phyloP scores from a whole-genome alignment of 1,284 basidiomycete species.

The Baeospora myosura region DNA sequence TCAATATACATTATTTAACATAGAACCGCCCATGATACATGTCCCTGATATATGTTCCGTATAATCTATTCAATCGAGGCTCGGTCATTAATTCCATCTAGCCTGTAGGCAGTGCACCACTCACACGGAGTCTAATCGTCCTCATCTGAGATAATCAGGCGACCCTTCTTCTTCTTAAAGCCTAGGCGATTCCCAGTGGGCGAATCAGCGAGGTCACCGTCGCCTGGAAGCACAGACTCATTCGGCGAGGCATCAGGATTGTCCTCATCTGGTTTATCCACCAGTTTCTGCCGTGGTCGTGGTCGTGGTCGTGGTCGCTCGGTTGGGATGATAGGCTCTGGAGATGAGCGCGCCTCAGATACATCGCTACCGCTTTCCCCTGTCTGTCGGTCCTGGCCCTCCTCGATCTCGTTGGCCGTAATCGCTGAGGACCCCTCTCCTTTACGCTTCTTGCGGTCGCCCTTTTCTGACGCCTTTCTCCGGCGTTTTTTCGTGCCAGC shows the following conservation, averaged over 20 bases:
- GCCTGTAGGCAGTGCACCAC: too few relatives aligned
- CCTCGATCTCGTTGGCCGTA: not conserved
- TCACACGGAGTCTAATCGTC: too few relatives aligned
- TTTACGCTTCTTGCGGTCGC: slow-evolving; percentile 16
- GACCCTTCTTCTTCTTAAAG: slow-evolving; percentile 3
- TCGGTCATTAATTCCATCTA: too few relatives aligned
- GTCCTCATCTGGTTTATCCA: not conserved
- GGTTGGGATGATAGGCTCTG: slow-evolving; percentile 5
- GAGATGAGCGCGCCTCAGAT: not conserved
- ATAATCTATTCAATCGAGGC: too few relatives aligned
- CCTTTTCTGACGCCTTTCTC: slow-evolving; percentile 27
- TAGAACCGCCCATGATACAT: too few relatives aligned
- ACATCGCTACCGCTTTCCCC: slow-evolving; percentile 7
- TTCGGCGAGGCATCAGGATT: not conserved
- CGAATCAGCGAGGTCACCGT: not conserved
- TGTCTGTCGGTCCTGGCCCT: not conserved
- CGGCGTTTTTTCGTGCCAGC: slow-evolving; percentile 67
- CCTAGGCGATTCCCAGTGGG: not conserved
- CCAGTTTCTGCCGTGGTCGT: slow-evolving; percentile 9
- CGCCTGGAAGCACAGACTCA: slow-evolving; percentile 1
- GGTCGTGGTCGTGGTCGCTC: slow-evolving; percentile 19
- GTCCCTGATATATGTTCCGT: too few relatives aligned
- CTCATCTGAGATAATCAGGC: slow-evolving; percentile 12
- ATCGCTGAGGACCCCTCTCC: slow-evolving; percentile 12
- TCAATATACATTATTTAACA: too few relatives aligned